Evolutionary conservation across 108 stramenopile species (phyloP).

Genomic region (Skeletonema potamos): DNA sequence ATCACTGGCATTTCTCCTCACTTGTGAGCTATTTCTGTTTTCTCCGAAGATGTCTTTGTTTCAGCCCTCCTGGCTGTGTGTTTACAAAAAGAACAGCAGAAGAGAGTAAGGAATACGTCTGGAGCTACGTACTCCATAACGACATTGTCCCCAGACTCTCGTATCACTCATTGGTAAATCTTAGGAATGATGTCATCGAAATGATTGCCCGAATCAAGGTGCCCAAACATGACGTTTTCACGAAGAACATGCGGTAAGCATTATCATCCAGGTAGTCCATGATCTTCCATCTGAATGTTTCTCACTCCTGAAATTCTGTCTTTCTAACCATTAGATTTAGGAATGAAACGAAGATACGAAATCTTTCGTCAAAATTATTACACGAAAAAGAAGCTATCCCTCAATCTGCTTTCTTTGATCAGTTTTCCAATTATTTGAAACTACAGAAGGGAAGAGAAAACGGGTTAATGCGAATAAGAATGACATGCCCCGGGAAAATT

Average conservation of each 20-base stretch:
- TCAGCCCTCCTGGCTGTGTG: slow-evolving; percentile 88
- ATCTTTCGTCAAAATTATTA: slow-evolving; percentile 14
- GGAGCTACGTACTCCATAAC: slow-evolving; percentile 66
- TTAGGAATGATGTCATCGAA: slow-evolving; percentile 82
- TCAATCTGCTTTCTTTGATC: slow-evolving; percentile 22
- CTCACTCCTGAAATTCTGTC: slow-evolving; percentile 19
- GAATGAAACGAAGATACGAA: neutral
- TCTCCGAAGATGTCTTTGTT: slow-evolving; percentile 54
- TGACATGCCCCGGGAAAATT: slow-evolving; percentile 79
- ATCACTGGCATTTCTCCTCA: neutral
- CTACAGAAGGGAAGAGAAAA: slow-evolving; percentile 55
- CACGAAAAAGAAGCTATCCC: slow-evolving; percentile 15
- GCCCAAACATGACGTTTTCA: slow-evolving; percentile 74
- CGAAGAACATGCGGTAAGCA: slow-evolving; percentile 38
- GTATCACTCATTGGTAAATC: slow-evolving; percentile 59
- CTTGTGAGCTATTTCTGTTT: neutral
- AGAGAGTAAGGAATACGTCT: slow-evolving; percentile 45
- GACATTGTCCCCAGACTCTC: slow-evolving; percentile 88
- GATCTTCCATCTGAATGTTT: slow-evolving; percentile 10
- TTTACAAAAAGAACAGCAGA: slow-evolving; percentile 71
- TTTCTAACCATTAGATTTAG: neutral
- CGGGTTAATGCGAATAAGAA: slow-evolving; percentile 29
- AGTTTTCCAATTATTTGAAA: slow-evolving; percentile 36
- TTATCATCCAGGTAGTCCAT: neutral
- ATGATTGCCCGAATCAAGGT: slow-evolving; percentile 83